Conservation (phyloP, 805 yeast species). For the Starmerella apis region DNA sequence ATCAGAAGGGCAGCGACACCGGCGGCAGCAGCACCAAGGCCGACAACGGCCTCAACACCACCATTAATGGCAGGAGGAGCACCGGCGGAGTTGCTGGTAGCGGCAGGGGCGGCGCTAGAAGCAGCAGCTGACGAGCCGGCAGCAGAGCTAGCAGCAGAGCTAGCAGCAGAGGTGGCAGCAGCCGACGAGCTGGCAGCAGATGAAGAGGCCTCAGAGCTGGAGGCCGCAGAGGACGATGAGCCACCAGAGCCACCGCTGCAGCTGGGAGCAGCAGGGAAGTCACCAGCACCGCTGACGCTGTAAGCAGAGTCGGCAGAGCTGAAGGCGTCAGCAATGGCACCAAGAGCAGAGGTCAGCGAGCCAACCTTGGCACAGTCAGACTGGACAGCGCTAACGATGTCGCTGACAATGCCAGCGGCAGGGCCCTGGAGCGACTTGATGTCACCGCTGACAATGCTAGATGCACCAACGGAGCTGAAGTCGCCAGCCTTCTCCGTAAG, state of each 20-base stretch:
- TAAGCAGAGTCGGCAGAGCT: slow-evolving; percentile 19
- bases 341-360: slow-evolving; percentile 16
- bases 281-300: slow-evolving; percentile 17
- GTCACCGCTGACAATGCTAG: slow-evolving; percentile 21
- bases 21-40: slow-evolving; percentile 24
- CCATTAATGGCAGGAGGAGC: slow-evolving; percentile 19
- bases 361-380: slow-evolving; percentile 17
- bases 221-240: slow-evolving; percentile 14
- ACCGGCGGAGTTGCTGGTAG: slow-evolving; percentile 14
- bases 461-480: slow-evolving; percentile 24
- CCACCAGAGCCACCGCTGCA: slow-evolving; percentile 7
- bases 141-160: slow-evolving; percentile 11
- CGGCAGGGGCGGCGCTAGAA: slow-evolving; percentile 9
- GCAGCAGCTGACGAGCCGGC: slow-evolving; percentile 14
- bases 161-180: slow-evolving; percentile 8
- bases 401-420: slow-evolving; percentile 22
- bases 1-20: slow-evolving; percentile 25
- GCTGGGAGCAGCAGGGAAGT: slow-evolving; percentile 14
- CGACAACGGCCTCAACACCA: slow-evolving; percentile 21
- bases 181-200: slow-evolving; percentile 9
- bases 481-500: slow-evolving; percentile 25
- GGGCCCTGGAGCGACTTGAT: slow-evolving; percentile 22
- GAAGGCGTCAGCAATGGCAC: slow-evolving; percentile 17
- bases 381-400: slow-evolving; percentile 18
- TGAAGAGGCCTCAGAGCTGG: slow-evolving; percentile 16